phyloP scores from a whole-genome alignment of 805 yeast species.

The Suhomyces canberraensis region DNA sequence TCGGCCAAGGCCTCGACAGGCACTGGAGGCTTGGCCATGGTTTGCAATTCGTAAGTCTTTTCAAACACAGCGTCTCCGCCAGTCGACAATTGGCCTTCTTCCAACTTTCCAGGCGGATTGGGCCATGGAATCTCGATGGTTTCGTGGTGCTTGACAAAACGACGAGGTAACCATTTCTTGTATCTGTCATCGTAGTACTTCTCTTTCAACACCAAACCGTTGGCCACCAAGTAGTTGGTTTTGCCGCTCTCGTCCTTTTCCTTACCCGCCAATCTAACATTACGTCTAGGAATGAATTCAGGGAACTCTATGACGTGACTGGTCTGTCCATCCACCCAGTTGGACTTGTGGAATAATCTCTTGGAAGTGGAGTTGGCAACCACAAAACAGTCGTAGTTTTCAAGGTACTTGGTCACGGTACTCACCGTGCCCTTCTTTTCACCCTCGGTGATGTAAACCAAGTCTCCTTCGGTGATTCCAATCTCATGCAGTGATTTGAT shows the following conservation, averaged over 20 bases:
- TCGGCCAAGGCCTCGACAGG: slow-evolving; percentile 65
- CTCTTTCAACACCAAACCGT: slow-evolving; percentile 65
- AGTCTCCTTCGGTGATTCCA: slow-evolving; percentile 70
- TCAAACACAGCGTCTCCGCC: slow-evolving; percentile 54
- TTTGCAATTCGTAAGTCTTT: slow-evolving; percentile 71
- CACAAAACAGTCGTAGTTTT: slow-evolving; percentile 59
- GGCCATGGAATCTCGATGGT: slow-evolving; percentile 88
- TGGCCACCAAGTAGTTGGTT: slow-evolving; percentile 72
- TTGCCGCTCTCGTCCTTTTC: slow-evolving; percentile 64
- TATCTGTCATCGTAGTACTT: slow-evolving; percentile 71
- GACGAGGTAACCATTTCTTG: slow-evolving; percentile 69
- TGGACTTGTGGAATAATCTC: slow-evolving; percentile 65
- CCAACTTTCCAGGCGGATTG: slow-evolving; percentile 49
- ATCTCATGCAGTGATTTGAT: slow-evolving; percentile 47
- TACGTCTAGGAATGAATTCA: slow-evolving; percentile 51
- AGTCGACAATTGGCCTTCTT: slow-evolving; percentile 61
- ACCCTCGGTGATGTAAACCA: slow-evolving; percentile 71
- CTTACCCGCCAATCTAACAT: slow-evolving; percentile 75
- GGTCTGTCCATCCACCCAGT: slow-evolving; percentile 70
- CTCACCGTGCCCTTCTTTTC: slow-evolving; percentile 72
- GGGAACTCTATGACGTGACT: slow-evolving; percentile 74
- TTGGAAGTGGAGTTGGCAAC: slow-evolving; percentile 68
- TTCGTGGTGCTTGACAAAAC: slow-evolving; percentile 70
- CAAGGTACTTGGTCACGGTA: slow-evolving; percentile 56
- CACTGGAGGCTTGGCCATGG: slow-evolving; percentile 62